Evolutionary conservation across 2,329 filamentous ascomycete species (phyloP).

Genomic region (Monascus ruber): DNA sequence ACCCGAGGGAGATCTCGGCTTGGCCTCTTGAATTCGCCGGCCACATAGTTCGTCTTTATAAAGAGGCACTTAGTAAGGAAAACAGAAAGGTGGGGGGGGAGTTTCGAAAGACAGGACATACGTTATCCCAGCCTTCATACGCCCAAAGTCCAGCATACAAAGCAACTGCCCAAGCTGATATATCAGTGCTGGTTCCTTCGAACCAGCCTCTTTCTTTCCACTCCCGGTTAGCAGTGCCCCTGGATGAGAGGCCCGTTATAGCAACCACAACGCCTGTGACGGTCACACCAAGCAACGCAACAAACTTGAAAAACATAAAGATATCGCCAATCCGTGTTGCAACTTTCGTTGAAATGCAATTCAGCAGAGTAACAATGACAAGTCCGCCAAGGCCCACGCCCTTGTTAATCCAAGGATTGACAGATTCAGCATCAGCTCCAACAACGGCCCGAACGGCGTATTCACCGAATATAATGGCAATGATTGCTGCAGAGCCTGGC

Average conservation of each 20-base stretch:
- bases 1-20: slow-evolving; percentile 81
- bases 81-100: slow-evolving; percentile 4
- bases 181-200: slow-evolving; percentile 65
- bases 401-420: slow-evolving; percentile 85
- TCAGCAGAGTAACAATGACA: slow-evolving; percentile 66
- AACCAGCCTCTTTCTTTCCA: slow-evolving; percentile 91
- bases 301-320: slow-evolving; percentile 96
- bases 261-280: slow-evolving; percentile 84
- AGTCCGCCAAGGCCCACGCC: slow-evolving; percentile 69
- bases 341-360: slow-evolving; percentile 81
- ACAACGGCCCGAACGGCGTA: slow-evolving; percentile 84
- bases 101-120: slow-evolving; percentile 38
- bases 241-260: slow-evolving; percentile 66
- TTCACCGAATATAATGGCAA: slow-evolving; percentile 95
- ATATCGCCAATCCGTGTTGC: slow-evolving; percentile 79
- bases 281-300: slow-evolving; percentile 76
- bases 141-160: slow-evolving; percentile 95
- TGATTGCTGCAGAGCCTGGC: slow-evolving; percentile 84
- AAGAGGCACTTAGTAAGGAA: slow-evolving; percentile 1
- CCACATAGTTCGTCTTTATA: slow-evolving; percentile 82
- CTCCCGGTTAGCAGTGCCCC: slow-evolving; percentile 62
- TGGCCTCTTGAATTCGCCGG: slow-evolving; percentile 91
- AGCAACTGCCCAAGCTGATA: slow-evolving; percentile 83
- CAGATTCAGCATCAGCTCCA: slow-evolving; percentile 69
- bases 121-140: slow-evolving; percentile 98